Percentiles rank a stretch among this genome's conserved stretches.
Conservation (phyloP, 2,329 filamentous ascomycete genomes). For the Neocatenulostroma microsporum region DNA sequence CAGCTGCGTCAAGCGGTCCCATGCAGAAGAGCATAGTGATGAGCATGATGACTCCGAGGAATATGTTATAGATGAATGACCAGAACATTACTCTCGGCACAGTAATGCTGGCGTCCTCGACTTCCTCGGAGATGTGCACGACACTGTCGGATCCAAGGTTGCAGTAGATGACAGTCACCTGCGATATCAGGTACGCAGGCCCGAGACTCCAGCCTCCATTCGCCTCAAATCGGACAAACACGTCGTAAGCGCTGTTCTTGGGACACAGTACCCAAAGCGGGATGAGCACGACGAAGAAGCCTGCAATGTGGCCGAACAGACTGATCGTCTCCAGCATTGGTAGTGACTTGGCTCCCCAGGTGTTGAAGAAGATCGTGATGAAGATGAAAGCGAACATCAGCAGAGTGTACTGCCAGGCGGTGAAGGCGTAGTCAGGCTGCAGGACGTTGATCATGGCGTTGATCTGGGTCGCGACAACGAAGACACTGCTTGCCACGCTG, state of each 20-base stretch:
- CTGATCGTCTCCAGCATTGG: constrained; percentile 23
- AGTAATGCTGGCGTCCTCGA: constrained; percentile 14
- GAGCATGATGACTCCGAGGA: constrained; percentile 12
- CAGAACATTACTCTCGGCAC: constrained; percentile 22
- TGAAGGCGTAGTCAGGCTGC: constrained; percentile 1
- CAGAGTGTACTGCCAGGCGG: constrained; percentile 5
- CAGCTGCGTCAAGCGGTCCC: constrained; percentile 20
- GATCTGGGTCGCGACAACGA: not conserved
- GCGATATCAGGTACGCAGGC: constrained; percentile 2
- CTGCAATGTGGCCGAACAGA: constrained; percentile 23
- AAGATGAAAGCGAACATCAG: constrained; percentile 28
- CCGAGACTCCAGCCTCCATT: constrained; percentile 3
- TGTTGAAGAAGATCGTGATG: constrained; percentile 26
- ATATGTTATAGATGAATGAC: constrained; percentile 14
- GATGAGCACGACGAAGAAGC: constrained; percentile 26
- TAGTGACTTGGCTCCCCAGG: constrained; percentile 25
- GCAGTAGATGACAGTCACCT: constrained; percentile 7
- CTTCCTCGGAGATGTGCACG: constrained; percentile 26
- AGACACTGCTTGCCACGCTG: not conserved
- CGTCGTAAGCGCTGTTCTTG: constrained; percentile 25
- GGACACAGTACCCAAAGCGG: constrained; percentile 24
- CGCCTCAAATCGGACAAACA: constrained; percentile 25
- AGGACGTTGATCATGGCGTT: not conserved
- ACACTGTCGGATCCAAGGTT: constrained; percentile 5
- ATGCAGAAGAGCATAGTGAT: constrained; percentile 25